A percentile compares a stretch with the other conserved stretches of the same genome.
Evolutionary conservation across 2,329 filamentous ascomycete genomes (phyloP).

Genomic region (Aspergillus sojae): DNA sequence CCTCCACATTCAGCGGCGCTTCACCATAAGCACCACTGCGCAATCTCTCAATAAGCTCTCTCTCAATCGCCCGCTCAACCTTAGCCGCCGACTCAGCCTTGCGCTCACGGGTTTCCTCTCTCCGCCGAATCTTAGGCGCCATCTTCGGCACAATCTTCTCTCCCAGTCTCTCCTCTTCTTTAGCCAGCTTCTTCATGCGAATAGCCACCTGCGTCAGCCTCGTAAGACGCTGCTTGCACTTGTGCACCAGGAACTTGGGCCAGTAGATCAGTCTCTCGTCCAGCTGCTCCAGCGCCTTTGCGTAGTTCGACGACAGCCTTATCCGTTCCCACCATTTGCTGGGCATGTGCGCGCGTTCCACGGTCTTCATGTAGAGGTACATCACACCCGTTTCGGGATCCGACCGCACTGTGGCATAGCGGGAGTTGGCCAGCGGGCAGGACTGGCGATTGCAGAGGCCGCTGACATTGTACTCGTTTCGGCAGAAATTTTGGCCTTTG

Average conservation of each 20-base stretch:
- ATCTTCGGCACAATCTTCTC: conserved; percentile 86
- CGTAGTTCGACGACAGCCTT: conserved; percentile 86
- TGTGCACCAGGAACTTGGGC: conserved; percentile 89
- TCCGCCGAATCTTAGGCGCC: conserved; percentile 82
- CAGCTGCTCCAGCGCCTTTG: conserved; percentile 83
- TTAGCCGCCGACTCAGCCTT: conserved; percentile 84
- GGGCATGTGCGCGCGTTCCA: conserved; percentile 85
- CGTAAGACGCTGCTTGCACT: conserved; percentile 95
- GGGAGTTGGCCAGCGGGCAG: conserved; percentile 86
- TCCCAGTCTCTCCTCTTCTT: conserved; percentile 85
- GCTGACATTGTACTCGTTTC: conserved; percentile 88
- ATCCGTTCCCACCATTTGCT: conserved; percentile 94
- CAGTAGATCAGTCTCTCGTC: conserved; percentile 88
- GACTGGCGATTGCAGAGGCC: conserved; percentile 84
- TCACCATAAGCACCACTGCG: conserved; percentile 93
- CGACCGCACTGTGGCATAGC: conserved; percentile 88
- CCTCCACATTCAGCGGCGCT: conserved; percentile 90
- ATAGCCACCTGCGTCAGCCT: conserved; percentile 90
- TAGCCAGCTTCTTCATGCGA: conserved; percentile 72
- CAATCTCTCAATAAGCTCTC: conserved; percentile 88
- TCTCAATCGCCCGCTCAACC: conserved; percentile 92
- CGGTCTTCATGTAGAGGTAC: conserved; percentile 96
- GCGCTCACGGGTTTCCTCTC: conserved; percentile 74
- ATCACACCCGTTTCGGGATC: conserved; percentile 78
- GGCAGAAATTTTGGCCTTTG: conserved; percentile 89